Evolutionary conservation across 257 asterid genomes (phyloP).

Genomic region (Forsythia viridissima): DNA sequence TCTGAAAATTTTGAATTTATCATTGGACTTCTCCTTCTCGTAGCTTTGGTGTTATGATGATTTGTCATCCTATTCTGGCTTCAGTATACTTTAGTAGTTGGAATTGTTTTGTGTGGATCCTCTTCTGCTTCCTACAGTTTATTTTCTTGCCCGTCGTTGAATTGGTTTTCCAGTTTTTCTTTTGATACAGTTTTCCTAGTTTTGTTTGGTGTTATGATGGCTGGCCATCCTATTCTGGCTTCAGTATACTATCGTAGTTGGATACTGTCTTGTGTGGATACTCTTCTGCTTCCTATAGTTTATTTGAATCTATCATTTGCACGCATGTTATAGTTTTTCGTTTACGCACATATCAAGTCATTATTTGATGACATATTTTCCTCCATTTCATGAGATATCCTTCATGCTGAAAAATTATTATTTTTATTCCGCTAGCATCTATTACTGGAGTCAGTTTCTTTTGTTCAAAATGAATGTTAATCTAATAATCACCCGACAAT

Average conservation of each 20-base stretch:
- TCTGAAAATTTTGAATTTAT: neutral
- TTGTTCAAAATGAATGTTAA: constrained; percentile 18
- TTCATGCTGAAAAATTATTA: neutral
- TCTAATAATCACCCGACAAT: constrained; percentile 11
- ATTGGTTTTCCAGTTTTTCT: no score
- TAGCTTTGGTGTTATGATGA: neutral
- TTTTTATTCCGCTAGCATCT: constrained; percentile 19
- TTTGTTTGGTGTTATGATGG: neutral
- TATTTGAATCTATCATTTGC: no score
- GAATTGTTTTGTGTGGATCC: no score
- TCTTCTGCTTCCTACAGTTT: no score
- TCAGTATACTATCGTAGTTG: neutral
- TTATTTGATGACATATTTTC: no score
- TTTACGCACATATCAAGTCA: no score
- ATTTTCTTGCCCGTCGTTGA: no score
- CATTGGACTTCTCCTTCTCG: neutral
- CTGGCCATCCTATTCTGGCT: neutral
- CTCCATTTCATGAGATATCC: no score
- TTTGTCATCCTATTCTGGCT: neutral
- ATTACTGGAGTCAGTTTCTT: constrained; percentile 15
- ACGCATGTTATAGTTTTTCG: no score
- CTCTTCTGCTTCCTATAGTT: no score
- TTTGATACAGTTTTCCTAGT: no score
- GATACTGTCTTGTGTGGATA: no score
- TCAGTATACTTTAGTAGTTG: neutral